phyloP scores from a whole-genome alignment of 345 rosid genomes.

The Theobroma cacao region DNA sequence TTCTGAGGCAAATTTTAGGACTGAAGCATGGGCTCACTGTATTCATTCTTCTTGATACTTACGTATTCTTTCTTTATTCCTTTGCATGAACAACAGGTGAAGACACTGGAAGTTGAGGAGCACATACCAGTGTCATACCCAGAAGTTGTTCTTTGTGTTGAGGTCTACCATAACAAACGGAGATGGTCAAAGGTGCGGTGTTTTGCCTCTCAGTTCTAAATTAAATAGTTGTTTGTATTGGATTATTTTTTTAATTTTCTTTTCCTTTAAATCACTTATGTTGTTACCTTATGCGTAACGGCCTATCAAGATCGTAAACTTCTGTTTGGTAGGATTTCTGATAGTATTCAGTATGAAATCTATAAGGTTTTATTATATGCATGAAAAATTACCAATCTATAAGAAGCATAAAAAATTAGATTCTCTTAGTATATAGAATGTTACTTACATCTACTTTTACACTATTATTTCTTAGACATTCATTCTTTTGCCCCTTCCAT shows the following conservation, averaged over 20 bases:
- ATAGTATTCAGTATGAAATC: background rate
- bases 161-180: constrained; percentile 52
- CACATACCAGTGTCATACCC: constrained; percentile 37
- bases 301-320: too few relatives aligned
- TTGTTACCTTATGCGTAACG: background rate
- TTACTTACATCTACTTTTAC: background rate
- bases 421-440: background rate
- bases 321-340: background rate
- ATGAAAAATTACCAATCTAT: background rate
- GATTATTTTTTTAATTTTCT: background rate
- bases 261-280: background rate
- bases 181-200: constrained; percentile 53
- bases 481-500: background rate
- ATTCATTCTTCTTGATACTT: background rate
- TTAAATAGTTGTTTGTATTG: background rate
- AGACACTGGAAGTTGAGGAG: constrained; percentile 40
- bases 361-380: background rate
- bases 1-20: background rate
- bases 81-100: constrained; percentile 30
- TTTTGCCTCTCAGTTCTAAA: background rate
- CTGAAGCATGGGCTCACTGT: background rate
- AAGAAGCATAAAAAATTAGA: background rate
- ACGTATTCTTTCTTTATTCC: constrained; percentile 2
- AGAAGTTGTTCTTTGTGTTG: constrained; percentile 69
- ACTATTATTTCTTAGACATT: background rate